phyloP scores from a whole-genome alignment of 257 asterid genomes.

The Anisodus tanguticus region DNA sequence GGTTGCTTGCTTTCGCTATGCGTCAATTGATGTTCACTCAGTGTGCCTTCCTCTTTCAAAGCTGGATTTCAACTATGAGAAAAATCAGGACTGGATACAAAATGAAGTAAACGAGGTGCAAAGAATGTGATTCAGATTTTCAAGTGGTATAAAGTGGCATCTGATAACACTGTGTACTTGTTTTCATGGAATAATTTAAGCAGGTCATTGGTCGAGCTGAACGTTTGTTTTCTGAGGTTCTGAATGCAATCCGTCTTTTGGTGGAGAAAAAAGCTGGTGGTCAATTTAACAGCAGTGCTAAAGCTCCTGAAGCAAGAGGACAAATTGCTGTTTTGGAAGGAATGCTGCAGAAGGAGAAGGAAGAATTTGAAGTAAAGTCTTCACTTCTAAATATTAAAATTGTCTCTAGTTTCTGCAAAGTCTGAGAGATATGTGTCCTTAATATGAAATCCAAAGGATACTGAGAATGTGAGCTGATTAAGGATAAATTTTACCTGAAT shows the following conservation, averaged over 20 bases:
- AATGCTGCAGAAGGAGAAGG: constrained; percentile 78
- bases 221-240: constrained; percentile 84
- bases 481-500: background rate
- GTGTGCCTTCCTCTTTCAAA: constrained; percentile 89
- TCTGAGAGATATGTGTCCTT: background rate
- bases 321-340: constrained; percentile 66
- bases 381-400: background rate
- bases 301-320: constrained; percentile 56
- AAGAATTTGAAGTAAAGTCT: constrained; percentile 71
- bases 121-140: constrained; percentile 23
- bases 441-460: background rate
- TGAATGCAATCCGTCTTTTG: constrained; percentile 60
- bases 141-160: constrained; percentile 26
- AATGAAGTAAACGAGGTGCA: constrained; percentile 76
- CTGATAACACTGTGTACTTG: constrained; percentile 22
- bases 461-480: background rate
- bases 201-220: constrained; percentile 82
- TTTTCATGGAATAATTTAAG: constrained; percentile 36
- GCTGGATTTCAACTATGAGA: constrained; percentile 79
- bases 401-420: constrained; percentile 8
- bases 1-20: constrained; percentile 99
- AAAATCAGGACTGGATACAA: constrained; percentile 80
- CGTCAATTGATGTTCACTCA: constrained; percentile 94
- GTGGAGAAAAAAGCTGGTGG: constrained; percentile 52
- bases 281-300: constrained; percentile 37